Evolutionary conservation across 2,329 filamentous ascomycete genomes (phyloP).

Genomic region (Cladosporium cucumerinum): DNA sequence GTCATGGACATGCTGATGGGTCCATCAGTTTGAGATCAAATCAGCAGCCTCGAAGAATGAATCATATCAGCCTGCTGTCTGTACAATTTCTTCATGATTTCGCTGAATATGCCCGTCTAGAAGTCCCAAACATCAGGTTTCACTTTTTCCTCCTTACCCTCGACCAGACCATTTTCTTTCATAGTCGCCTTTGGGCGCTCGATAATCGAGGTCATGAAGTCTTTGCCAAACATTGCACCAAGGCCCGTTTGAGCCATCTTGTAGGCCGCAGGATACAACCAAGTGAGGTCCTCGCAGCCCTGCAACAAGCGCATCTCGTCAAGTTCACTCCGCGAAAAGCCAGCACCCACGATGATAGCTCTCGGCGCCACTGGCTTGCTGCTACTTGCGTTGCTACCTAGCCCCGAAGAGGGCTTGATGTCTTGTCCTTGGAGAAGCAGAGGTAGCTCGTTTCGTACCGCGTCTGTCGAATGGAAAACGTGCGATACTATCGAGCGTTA

Average conservation of each 20-base stretch:
- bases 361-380: conserved; percentile 19
- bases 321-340: conserved; percentile 24
- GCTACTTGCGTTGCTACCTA: conserved; percentile 22
- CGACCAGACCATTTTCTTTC: conserved; percentile 20
- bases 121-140: conserved; percentile 14
- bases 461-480: conserved; percentile 23
- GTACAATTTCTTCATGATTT: not conserved
- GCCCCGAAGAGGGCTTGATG: conserved; percentile 22
- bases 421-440: conserved; percentile 21
- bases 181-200: conserved; percentile 19
- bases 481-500: conserved; percentile 23
- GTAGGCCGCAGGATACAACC: conserved; percentile 21
- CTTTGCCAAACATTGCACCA: conserved; percentile 16
- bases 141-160: conserved; percentile 18
- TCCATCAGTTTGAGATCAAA: not conserved
- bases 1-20: not conserved
- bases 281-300: conserved; percentile 21
- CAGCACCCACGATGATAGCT: conserved; percentile 27
- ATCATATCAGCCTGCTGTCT: not conserved
- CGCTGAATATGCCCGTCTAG: not conserved
- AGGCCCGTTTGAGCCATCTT: conserved; percentile 20
- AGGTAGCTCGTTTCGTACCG: conserved; percentile 21
- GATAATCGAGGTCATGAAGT: conserved; percentile 21
- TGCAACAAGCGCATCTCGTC: conserved; percentile 21
- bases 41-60: not conserved